Conservation (phyloP, 202 grass and related monocot species). For the Panicum hallii region DNA sequence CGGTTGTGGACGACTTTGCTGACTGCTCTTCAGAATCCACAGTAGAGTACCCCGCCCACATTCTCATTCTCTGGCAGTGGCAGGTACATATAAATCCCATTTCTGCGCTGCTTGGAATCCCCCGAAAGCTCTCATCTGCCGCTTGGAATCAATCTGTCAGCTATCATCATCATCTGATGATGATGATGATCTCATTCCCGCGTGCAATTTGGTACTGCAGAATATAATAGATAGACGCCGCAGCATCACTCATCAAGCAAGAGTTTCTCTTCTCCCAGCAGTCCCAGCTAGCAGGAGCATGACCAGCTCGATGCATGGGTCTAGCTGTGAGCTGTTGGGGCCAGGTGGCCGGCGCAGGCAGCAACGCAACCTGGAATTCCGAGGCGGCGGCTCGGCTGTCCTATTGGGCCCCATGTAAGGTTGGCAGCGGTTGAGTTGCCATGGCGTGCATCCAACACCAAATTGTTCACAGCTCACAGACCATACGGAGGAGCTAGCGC, state of each 20-base stretch:
- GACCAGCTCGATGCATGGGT: not conserved
- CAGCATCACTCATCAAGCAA: not conserved
- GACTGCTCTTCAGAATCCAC: not conserved
- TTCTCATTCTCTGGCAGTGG: constrained; percentile 35
- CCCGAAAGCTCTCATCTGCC: not conserved
- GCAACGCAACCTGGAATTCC: constrained; percentile 52
- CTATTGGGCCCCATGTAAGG: constrained; percentile 27
- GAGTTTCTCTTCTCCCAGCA: no score
- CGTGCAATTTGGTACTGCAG: not conserved
- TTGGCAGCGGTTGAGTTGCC: constrained; percentile 33
- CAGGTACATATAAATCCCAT: not conserved
- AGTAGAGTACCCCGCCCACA: not conserved
- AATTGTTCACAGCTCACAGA: not conserved
- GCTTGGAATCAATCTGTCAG: constrained; percentile 10
- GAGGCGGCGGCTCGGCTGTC: constrained; percentile 31
- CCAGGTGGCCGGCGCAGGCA: not conserved
- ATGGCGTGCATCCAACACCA: constrained; percentile 34
- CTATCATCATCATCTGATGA: not conserved
- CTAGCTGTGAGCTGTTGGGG: constrained; percentile 1
- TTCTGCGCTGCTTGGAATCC: no score
- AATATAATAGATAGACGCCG: not conserved
- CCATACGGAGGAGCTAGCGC: not conserved
- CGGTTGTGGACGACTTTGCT: constrained; percentile 16
- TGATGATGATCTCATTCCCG: no score
- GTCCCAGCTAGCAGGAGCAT: not conserved